Base-by-base conservation (phyloP, 1,139 yeast species). In the Hyphopichia fennica region DNA sequence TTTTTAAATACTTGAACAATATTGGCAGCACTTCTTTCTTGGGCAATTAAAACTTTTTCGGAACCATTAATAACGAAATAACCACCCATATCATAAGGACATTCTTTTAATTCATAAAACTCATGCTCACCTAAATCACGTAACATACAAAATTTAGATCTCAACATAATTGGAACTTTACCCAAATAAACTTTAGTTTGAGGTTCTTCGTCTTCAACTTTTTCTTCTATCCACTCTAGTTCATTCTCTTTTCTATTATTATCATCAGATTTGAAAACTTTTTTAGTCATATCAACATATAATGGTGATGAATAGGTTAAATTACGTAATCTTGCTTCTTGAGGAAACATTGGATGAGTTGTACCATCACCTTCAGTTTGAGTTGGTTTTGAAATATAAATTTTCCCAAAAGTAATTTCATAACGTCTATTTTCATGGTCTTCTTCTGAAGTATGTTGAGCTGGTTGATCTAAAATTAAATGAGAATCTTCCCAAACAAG, bases 321-420 rank as follows among this genome's bases (percentile, higher is more conserved):
- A 62, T 93, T 93, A 69, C 99, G 83, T 51, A 93, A 77, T 56
- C 99, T 80, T 8, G 99, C 99, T 65, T 95, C 99, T 67, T 95
- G 99, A 10, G 99, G 99, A 63, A 88, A 88, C 86, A 95, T 84
- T 15, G 96, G 95, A 57, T 90, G 95, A n/a, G 98, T 91, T 27
- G 96, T 90, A 72, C 99, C 99, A 69, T 95, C 99, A 27, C 98
- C 96, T 72, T 95, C 99, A 17, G 98, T 95, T 81, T 93, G 96
- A 40, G 96, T 89, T 34, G 99, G 99, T 58, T 93, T 88, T 33
- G 98, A 90, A 53, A 95, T 82, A 65, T 88, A 95, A 58, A 95
- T 93, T 65, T 93, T 95, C 50, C 99, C 99, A 68, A 95, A 95
- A 23, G 91, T 83, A 60, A 95, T 93, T 67, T 91, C 98, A 61